A percentile compares a stretch with the other conserved stretches of the same genome.
Evolutionary conservation across 23 red algal species (phyloP).

Genomic region (Gracilaria gracilis): DNA sequence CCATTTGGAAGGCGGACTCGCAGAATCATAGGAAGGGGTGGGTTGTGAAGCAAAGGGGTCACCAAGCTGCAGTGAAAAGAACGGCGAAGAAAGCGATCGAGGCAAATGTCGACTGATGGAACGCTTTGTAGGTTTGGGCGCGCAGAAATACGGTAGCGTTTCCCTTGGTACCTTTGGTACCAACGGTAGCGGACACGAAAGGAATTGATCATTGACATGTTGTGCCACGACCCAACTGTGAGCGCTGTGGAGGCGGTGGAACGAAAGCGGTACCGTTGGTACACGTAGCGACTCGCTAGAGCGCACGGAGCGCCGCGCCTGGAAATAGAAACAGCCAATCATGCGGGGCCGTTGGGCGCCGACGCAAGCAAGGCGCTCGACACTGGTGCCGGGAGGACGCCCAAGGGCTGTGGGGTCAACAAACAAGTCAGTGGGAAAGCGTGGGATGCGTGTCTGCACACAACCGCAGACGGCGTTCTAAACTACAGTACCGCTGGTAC

Average conservation of each 20-base stretch:
- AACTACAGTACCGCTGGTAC: too few species aligned
- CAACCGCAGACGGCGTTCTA: too few species aligned
- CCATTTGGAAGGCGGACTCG: slow-evolving; percentile 79
- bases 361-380: background rate
- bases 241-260: background rate
- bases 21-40: slow-evolving; percentile 61
- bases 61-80: background rate
- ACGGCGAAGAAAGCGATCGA: background rate
- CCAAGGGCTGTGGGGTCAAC: too few species aligned
- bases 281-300: background rate
- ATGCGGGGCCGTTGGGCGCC: background rate
- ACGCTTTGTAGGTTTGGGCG: background rate
- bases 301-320: background rate
- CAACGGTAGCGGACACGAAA: too few species aligned
- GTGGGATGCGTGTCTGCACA: too few species aligned
- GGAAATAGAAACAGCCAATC: background rate
- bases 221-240: slow-evolving; percentile 10
- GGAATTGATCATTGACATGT: too few species aligned
- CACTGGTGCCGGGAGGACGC: background rate
- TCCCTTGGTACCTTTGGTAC: too few species aligned
- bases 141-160: background rate
- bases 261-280: background rate
- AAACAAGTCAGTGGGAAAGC: too few species aligned
- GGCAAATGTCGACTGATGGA: background rate
- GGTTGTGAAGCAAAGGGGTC: background rate